These are phyloP conservation scores for Phytophthora kernoviae DNA, from an alignment of 352 stramenopile species.

Conservation along the genomic window DNA sequence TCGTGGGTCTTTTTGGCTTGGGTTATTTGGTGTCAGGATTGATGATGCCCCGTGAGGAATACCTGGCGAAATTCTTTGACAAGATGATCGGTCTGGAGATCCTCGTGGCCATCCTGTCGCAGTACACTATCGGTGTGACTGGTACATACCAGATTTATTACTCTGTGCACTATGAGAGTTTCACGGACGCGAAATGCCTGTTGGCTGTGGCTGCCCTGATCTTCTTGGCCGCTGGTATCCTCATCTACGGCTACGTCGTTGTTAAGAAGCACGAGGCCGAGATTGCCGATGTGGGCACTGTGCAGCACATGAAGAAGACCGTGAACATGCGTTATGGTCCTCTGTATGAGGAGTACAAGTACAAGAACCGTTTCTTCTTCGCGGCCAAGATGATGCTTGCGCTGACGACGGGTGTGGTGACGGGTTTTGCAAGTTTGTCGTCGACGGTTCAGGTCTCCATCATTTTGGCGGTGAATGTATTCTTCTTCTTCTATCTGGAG, in stretches of 20 bases:
- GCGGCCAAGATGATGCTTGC: slow-evolving; percentile 78
- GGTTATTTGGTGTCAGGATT: slow-evolving; percentile 59
- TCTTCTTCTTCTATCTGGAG: slow-evolving; percentile 80
- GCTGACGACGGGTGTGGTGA: slow-evolving; percentile 61
- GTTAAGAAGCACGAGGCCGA: slow-evolving; percentile 78
- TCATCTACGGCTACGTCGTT: slow-evolving; percentile 78
- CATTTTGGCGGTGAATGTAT: slow-evolving; percentile 57
- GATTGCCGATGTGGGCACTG: slow-evolving; percentile 75
- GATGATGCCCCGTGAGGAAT: slow-evolving; percentile 75
- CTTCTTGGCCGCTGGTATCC: slow-evolving; percentile 72
- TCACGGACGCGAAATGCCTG: slow-evolving; percentile 69
- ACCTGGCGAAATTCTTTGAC: slow-evolving; percentile 81
- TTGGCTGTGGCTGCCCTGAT: slow-evolving; percentile 63
- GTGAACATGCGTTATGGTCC: slow-evolving; percentile 82
- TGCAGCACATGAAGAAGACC: slow-evolving; percentile 80
- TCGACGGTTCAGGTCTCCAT: slow-evolving; percentile 57
- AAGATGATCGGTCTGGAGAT: slow-evolving; percentile 84
- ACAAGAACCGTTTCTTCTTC: slow-evolving; percentile 88
- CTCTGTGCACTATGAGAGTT: slow-evolving; percentile 56
- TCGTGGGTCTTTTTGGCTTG: slow-evolving; percentile 67
- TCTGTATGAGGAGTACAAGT: slow-evolving; percentile 90
- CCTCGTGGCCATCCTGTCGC: slow-evolving; percentile 74
- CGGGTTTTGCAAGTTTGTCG: slow-evolving; percentile 59
- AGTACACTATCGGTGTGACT: slow-evolving; percentile 87
- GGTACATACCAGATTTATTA: slow-evolving; percentile 88